These are phyloP conservation scores for Colletotrichum salicis DNA, from an alignment of 2,329 filamentous ascomycete genomes.

Conservation along the genomic window DNA sequence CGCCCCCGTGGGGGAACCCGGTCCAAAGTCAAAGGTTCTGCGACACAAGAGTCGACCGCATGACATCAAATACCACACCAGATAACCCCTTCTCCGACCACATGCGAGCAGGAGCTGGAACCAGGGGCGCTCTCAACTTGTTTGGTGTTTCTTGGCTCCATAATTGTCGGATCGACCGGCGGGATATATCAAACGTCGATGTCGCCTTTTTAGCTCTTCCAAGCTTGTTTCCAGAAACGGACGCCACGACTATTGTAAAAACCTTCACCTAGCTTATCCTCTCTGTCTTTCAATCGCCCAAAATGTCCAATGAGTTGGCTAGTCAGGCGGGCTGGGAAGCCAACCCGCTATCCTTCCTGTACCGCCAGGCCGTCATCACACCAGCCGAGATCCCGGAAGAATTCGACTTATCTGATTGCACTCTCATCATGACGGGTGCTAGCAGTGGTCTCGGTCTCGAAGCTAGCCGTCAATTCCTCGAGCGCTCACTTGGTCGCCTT, in stretches of 20 bases:
- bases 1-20: conserved; percentile 33
- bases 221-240: conserved; percentile 9
- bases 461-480: conserved; percentile 49
- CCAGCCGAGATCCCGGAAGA: conserved; percentile 27
- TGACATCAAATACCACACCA: conserved; percentile 16
- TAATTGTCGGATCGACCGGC: conserved; percentile 23
- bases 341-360: conserved; percentile 32
- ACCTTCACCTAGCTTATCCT: background rate
- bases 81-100: conserved; percentile 3
- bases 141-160: conserved; percentile 32
- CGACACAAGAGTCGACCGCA: conserved; percentile 9
- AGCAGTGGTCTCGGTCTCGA: conserved; percentile 56
- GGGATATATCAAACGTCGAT: conserved; percentile 5
- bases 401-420: conserved; percentile 39
- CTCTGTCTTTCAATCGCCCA: background rate
- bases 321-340: conserved; percentile 30
- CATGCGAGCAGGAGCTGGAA: background rate
- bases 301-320: conserved; percentile 33
- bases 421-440: conserved; percentile 55
- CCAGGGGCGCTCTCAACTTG: conserved; percentile 19
- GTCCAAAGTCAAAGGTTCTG: conserved; percentile 19
- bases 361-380: conserved; percentile 28
- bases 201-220: background rate
- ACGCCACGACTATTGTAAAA: background rate
- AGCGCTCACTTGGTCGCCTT: conserved; percentile 47